Percentiles rank a stretch among this genome's conserved stretches.
phyloP scores from a whole-genome alignment of 1,139 yeast species.

The Candida sanyaensis region DNA sequence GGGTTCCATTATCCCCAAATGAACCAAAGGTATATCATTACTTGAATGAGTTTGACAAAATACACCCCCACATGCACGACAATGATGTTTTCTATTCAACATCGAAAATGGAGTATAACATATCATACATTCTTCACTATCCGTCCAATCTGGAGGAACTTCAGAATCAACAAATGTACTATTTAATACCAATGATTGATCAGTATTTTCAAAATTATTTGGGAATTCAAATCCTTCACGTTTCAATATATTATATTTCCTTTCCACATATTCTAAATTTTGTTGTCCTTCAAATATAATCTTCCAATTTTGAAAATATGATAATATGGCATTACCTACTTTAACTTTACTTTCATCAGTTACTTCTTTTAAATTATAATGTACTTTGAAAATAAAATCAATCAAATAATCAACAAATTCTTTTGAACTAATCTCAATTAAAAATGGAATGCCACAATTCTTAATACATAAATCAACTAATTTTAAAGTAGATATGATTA shows the following conservation, averaged over 20 bases:
- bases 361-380: slow-evolving; percentile 35
- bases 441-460: slow-evolving; percentile 88
- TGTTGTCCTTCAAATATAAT: slow-evolving; percentile 69
- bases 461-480: slow-evolving; percentile 85
- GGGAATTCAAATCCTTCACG: slow-evolving; percentile 74
- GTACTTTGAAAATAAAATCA: slow-evolving; percentile 39
- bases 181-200: slow-evolving; percentile 30
- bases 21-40: slow-evolving; percentile 69
- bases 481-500: slow-evolving; percentile 71
- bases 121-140: slow-evolving; percentile 93
- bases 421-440: slow-evolving; percentile 75
- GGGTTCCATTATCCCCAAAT: slow-evolving; percentile 82
- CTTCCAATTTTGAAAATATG: slow-evolving; percentile 76
- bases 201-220: slow-evolving; percentile 29
- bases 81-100: slow-evolving; percentile 91
- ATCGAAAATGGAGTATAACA: slow-evolving; percentile 81
- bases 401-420: slow-evolving; percentile 83
- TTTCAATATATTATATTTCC: slow-evolving; percentile 59
- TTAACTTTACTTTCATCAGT: slow-evolving; percentile 49
- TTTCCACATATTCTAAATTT: slow-evolving; percentile 66
- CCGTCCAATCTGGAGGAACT: slow-evolving; percentile 98
- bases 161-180: slow-evolving; percentile 75
- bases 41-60: slow-evolving; percentile 84
- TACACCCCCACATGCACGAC: slow-evolving; percentile 96
- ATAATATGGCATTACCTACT: slow-evolving; percentile 62